Evolutionary conservation across 306 rosid species (phyloP).

Genomic region (Cyclanthera cordifolia): DNA sequence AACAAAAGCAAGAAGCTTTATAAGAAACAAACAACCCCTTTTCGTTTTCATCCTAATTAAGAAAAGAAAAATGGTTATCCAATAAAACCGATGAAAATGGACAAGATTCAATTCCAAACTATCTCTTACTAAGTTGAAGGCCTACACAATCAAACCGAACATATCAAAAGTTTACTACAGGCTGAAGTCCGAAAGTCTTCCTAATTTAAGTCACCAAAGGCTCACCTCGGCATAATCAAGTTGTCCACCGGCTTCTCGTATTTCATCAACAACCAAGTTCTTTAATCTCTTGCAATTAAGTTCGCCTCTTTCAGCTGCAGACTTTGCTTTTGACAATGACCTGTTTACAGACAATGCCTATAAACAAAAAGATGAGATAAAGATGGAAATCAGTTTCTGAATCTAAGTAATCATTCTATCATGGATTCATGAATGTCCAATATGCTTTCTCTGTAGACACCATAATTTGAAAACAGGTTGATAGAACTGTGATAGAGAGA

Average conservation of each 20-base stretch:
- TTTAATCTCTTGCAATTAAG: conserved; percentile 39
- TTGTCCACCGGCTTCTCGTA: conserved; percentile 64
- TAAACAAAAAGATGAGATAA: not conserved
- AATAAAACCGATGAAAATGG: too few relatives aligned
- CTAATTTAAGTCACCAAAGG: not conserved
- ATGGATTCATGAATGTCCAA: not conserved
- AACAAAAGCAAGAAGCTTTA: too few relatives aligned
- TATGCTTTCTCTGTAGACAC: not conserved
- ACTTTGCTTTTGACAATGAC: conserved; percentile 54
- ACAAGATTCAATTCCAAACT: too few relatives aligned
- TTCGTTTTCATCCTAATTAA: too few relatives aligned
- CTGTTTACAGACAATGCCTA: conserved; percentile 71
- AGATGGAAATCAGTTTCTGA: conserved; percentile 1
- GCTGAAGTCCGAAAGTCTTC: not conserved
- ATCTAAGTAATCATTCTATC: not conserved
- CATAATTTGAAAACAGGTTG: not conserved
- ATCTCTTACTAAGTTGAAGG: too few relatives aligned
- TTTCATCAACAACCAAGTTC: conserved; percentile 29
- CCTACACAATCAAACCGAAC: not conserved
- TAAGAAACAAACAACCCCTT: too few relatives aligned
- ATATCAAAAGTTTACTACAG: not conserved
- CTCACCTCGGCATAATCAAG: conserved; percentile 87
- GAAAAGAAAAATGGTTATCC: too few relatives aligned
- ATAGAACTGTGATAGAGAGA: not conserved
- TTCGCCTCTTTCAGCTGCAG: conserved; percentile 53